A percentile compares a stretch with the other conserved stretches of the same genome.
phyloP scores from a whole-genome alignment of 495 filamentous ascomycete species.

The Monascus purpureus region DNA sequence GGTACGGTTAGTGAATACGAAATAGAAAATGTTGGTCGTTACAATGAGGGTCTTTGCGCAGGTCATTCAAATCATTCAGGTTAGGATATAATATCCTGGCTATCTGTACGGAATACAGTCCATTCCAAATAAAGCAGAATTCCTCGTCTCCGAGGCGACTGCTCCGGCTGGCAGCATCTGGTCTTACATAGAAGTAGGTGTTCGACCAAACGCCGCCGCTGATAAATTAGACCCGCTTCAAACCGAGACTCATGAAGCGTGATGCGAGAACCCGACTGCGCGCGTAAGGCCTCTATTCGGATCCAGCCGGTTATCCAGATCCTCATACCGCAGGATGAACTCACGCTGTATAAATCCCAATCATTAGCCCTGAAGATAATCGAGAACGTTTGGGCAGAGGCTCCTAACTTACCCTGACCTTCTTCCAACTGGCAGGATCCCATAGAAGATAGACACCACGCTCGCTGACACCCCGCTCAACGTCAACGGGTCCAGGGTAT shows the following conservation, averaged over 20 bases:
- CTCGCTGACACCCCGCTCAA: constrained; percentile 52
- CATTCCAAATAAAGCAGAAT: constrained; percentile 15
- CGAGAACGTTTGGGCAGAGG: too few species aligned
- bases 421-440: constrained; percentile 71
- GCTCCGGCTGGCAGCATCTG: not conserved
- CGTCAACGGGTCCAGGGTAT: constrained; percentile 48
- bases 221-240: constrained; percentile 5
- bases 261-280: constrained; percentile 21
- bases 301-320: constrained; percentile 49
- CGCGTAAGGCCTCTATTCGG: constrained; percentile 22
- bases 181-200: not conserved
- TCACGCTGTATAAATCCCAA: constrained; percentile 49
- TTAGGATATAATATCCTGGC: too few species aligned
- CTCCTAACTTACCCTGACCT: constrained; percentile 58
- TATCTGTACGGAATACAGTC: constrained; percentile 11
- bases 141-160: constrained; percentile 7
- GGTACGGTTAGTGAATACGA: too few species aligned
- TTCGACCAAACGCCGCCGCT: not conserved
- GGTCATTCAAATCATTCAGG: too few species aligned
- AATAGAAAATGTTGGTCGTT: too few species aligned
- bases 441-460: constrained; percentile 82
- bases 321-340: constrained; percentile 64
- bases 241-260: constrained; percentile 24
- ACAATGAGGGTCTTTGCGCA: too few species aligned
- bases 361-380: too few species aligned